Evolutionary conservation across 2,329 filamentous ascomycete genomes (phyloP).

Genomic region (Teratosphaeria viscida): DNA sequence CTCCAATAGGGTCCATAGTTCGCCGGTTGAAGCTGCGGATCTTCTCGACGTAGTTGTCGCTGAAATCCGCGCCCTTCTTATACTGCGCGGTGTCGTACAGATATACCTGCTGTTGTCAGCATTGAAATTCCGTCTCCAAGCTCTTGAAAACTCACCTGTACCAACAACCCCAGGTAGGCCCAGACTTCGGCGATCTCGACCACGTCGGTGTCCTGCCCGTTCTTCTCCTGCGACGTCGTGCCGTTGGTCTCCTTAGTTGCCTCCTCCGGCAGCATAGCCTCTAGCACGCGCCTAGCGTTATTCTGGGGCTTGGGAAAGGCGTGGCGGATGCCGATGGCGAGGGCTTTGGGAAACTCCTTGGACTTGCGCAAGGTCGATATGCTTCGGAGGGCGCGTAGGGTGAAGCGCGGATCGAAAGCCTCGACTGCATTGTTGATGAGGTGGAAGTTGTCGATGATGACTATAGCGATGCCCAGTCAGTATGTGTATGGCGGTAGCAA

Average conservation of each 20-base stretch:
- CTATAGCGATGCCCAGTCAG: slow-evolving; percentile 36
- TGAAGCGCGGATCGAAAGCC: slow-evolving; percentile 90
- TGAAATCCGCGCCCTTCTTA: slow-evolving; percentile 74
- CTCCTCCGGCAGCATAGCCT: slow-evolving; percentile 18
- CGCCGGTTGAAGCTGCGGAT: slow-evolving; percentile 85
- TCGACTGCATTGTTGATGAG: slow-evolving; percentile 85
- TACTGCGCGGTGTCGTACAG: slow-evolving; percentile 77
- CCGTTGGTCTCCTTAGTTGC: slow-evolving; percentile 6
- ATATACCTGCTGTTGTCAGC: slow-evolving; percentile 58
- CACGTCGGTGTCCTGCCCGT: slow-evolving; percentile 15
- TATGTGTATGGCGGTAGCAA: background rate
- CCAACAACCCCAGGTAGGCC: slow-evolving; percentile 27
- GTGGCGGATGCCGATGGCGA: slow-evolving; percentile 23
- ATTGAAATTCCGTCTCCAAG: background rate
- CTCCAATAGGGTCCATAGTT: slow-evolving; percentile 84
- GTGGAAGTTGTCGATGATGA: slow-evolving; percentile 89
- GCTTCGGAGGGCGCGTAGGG: slow-evolving; percentile 83
- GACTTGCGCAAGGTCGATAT: slow-evolving; percentile 94
- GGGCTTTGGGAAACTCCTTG: slow-evolving; percentile 26
- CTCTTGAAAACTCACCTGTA: slow-evolving; percentile 18
- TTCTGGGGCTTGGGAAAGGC: slow-evolving; percentile 23
- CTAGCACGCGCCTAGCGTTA: slow-evolving; percentile 22
- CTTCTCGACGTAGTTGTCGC: slow-evolving; percentile 68
- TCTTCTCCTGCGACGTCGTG: slow-evolving; percentile 5
- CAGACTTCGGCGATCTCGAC: slow-evolving; percentile 26